phyloP scores from a whole-genome alignment of 2,329 filamentous ascomycete species.

The Geosmithia flava region DNA sequence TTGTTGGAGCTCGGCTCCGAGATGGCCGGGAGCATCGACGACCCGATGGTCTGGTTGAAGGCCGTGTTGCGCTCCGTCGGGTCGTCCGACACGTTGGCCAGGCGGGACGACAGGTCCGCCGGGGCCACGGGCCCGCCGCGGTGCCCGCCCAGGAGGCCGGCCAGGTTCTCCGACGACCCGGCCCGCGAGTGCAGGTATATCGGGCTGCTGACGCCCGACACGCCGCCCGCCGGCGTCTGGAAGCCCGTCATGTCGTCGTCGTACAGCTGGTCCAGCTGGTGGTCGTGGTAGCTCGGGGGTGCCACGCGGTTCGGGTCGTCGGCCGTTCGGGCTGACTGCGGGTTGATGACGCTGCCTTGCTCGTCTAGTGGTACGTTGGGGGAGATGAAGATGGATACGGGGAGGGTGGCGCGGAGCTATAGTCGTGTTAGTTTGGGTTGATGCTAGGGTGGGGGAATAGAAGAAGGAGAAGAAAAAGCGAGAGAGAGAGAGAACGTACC shows the following conservation, averaged over 20 bases:
- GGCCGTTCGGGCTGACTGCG: neutral
- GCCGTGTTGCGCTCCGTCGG: slow-evolving; percentile 31
- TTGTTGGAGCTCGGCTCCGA: slow-evolving; percentile 30
- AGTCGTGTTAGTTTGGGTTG: slow-evolving; percentile 14
- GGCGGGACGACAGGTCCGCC: slow-evolving; percentile 46
- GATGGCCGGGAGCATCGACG: slow-evolving; percentile 24
- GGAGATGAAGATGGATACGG: slow-evolving; percentile 89
- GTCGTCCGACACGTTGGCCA: slow-evolving; percentile 57
- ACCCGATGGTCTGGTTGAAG: slow-evolving; percentile 31
- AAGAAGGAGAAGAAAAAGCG: neutral
- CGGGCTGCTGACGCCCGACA: slow-evolving; percentile 70
- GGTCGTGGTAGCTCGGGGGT: slow-evolving; percentile 86
- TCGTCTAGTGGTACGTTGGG: slow-evolving; percentile 85
- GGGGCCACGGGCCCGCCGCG: slow-evolving; percentile 23
- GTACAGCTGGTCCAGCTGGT: slow-evolving; percentile 82
- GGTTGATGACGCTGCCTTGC: slow-evolving; percentile 63
- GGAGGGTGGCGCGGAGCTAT: slow-evolving; percentile 71
- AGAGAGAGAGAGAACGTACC: slow-evolving; percentile 28
- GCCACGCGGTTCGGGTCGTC: slow-evolving; percentile 52
- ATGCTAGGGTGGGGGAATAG: too few relatives aligned
- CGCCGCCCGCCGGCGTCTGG: slow-evolving; percentile 54
- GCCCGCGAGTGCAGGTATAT: slow-evolving; percentile 60
- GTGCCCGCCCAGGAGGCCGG: slow-evolving; percentile 23
- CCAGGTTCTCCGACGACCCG: slow-evolving; percentile 70
- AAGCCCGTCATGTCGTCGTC: slow-evolving; percentile 75